phyloP scores from a whole-genome alignment of 2,329 filamentous ascomycete species.

The Zymoseptoria brevis region DNA sequence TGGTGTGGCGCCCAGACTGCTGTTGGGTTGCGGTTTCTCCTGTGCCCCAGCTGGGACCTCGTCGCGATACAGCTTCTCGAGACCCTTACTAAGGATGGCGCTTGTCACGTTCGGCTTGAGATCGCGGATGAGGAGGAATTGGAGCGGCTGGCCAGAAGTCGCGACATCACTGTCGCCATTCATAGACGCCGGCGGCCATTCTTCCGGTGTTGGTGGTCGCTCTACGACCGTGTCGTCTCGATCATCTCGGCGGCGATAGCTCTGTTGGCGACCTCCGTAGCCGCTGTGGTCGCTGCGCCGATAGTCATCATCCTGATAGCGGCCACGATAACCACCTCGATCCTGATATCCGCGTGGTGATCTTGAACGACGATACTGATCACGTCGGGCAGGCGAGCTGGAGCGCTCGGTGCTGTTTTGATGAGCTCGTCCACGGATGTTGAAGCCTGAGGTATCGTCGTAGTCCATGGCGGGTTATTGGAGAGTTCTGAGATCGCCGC shows the following conservation, averaged over 20 bases:
- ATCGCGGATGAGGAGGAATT: constrained; percentile 61
- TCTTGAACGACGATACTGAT: not conserved
- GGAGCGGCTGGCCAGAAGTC: constrained; percentile 10
- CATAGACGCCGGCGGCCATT: constrained; percentile 10
- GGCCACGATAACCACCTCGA: not conserved
- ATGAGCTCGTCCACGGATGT: not conserved
- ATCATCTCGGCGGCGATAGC: not conserved
- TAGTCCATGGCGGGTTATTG: not conserved
- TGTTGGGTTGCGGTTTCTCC: not conserved
- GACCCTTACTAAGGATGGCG: constrained; percentile 62
- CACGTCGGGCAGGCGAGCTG: not conserved
- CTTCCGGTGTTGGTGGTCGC: constrained; percentile 2
- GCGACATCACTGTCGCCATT: constrained; percentile 20
- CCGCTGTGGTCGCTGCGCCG: not conserved
- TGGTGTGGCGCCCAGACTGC: constrained; percentile 46
- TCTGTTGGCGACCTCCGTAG: not conserved
- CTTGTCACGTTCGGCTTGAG: constrained; percentile 64
- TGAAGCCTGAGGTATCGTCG: not conserved
- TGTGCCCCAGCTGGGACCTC: not conserved
- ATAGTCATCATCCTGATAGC: not conserved
- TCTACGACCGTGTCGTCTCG: not conserved
- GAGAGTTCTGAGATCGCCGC: not conserved
- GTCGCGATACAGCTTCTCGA: constrained; percentile 61
- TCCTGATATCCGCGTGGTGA: not conserved
- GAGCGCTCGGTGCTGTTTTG: not conserved